phyloP scores from a whole-genome alignment of 2,329 filamentous ascomycete species.

The Cylindrodendrum hubeiense region DNA sequence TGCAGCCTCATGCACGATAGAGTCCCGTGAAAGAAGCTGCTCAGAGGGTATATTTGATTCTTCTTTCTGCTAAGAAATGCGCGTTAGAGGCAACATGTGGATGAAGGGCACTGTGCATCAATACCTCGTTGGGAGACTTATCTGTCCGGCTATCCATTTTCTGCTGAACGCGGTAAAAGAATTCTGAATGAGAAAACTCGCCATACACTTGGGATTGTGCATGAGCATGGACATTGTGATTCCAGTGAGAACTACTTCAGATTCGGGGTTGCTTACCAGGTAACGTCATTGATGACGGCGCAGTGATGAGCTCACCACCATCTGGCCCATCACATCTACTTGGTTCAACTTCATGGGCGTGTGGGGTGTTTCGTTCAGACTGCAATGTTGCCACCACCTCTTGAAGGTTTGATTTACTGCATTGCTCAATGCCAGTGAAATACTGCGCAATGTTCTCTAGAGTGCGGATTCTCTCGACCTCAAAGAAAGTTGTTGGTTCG shows the following conservation, averaged over 20 bases:
- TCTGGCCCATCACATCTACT: no score
- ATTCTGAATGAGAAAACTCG: slow-evolving; percentile 31
- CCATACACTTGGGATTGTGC: not conserved
- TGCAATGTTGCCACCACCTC: slow-evolving; percentile 2
- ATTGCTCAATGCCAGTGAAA: slow-evolving; percentile 33
- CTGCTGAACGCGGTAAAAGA: slow-evolving; percentile 26
- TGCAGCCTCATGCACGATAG: slow-evolving; percentile 26
- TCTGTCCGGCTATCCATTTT: slow-evolving; percentile 22
- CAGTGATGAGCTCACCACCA: no score
- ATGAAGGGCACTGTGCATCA: not conserved
- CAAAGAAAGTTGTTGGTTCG: slow-evolving; percentile 23
- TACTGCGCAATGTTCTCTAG: slow-evolving; percentile 34
- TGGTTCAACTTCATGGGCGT: no score
- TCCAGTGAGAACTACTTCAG: no score
- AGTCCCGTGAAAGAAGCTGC: slow-evolving; percentile 19
- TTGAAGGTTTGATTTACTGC: slow-evolving; percentile 21
- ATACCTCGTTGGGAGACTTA: slow-evolving; percentile 15
- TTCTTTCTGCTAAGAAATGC: no score
- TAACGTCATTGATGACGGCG: no score
- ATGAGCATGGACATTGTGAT: no score
- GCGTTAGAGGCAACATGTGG: no score
- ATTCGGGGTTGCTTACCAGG: no score
- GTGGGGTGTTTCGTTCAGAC: not conserved
- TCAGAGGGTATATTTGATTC: slow-evolving; percentile 10
- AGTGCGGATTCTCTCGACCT: slow-evolving; percentile 31